Evolutionary conservation across 202 grass and related monocot species (phyloP).

Genomic region (Panicum hallii): DNA sequence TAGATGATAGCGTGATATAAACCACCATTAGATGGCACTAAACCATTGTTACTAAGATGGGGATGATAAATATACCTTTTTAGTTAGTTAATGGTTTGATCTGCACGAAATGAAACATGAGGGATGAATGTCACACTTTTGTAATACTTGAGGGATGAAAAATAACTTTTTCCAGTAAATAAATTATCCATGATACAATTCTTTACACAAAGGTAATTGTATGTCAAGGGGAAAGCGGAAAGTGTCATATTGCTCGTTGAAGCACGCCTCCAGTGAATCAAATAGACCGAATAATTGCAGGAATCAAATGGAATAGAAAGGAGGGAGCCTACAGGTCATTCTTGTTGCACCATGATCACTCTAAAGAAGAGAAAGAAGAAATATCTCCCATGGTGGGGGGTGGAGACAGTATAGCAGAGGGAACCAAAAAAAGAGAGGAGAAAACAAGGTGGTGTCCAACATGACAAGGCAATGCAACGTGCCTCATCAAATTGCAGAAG

Average conservation of each 20-base stretch:
- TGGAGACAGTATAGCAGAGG: not conserved
- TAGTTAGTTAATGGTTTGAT: no score
- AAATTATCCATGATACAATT: not conserved
- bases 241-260: slow-evolving; percentile 7
- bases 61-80: no score
- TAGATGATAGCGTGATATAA: no score
- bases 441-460: slow-evolving; percentile 29
- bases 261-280: not conserved
- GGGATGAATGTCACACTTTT: no score
- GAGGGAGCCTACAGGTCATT: slow-evolving; percentile 14
- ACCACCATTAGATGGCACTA: no score
- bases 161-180: not conserved
- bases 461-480: slow-evolving; percentile 28
- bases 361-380: not conserved
- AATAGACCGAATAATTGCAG: slow-evolving; percentile 29
- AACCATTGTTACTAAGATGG: no score
- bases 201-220: not conserved
- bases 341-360: slow-evolving; percentile 20
- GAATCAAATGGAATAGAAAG: slow-evolving; percentile 17
- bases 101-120: no score
- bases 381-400: not conserved
- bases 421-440: not conserved
- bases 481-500: not conserved
- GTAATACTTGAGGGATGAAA: no score
- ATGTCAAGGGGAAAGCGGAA: slow-evolving; percentile 16